Evolutionary conservation across 106 monocot genomes (phyloP).

Genomic region (Phalaenopsis aphrodite): DNA sequence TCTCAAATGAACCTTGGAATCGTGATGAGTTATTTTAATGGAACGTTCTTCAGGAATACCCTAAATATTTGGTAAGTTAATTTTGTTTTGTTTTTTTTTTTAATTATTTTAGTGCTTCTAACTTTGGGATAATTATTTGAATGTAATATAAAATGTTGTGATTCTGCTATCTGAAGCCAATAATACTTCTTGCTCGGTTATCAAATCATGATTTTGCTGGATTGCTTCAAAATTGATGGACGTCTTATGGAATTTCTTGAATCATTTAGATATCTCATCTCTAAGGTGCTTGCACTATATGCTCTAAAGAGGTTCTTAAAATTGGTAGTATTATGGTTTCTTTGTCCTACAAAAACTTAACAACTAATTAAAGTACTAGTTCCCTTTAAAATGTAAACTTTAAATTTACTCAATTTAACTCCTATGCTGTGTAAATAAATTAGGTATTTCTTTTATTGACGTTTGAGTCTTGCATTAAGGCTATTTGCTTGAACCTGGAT

Average conservation of each 20-base stretch:
- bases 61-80: constrained; percentile 81
- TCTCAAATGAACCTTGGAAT: constrained; percentile 99
- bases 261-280: background rate
- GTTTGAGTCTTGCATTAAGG: background rate
- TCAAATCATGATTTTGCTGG: background rate
- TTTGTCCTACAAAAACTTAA: background rate
- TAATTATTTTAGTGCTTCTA: background rate
- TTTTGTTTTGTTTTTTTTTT: background rate
- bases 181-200: background rate
- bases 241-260: background rate
- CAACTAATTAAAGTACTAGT: background rate
- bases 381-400: background rate
- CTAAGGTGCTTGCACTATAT: background rate
- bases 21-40: constrained; percentile 90
- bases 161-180: background rate
- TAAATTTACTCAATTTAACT: background rate
- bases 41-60: constrained; percentile 55
- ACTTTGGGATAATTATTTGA: background rate
- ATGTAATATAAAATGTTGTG: background rate
- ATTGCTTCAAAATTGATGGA: background rate
- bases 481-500: background rate
- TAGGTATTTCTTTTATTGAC: background rate
- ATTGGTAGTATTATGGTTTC: background rate
- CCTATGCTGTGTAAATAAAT: background rate
- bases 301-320: background rate